These are phyloP conservation scores for Eimeria brunetti DNA, from an alignment of 169 alveolate genomes.

Conservation along the genomic window DNA sequence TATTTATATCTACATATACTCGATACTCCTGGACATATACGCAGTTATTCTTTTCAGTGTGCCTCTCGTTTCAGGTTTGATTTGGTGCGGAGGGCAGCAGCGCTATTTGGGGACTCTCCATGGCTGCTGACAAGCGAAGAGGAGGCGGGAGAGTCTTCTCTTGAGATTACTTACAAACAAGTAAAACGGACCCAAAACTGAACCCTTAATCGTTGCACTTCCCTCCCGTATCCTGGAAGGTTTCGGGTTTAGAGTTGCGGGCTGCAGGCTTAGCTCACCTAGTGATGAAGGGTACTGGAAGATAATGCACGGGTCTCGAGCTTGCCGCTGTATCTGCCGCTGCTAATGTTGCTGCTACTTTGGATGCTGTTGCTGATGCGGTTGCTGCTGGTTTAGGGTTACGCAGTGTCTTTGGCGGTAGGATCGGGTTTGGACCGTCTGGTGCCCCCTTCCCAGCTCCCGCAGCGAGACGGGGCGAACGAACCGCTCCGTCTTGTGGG, in stretches of 20 bases:
- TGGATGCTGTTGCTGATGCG: background rate
- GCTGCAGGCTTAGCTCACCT: background rate
- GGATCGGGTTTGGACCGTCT: constrained; percentile 36
- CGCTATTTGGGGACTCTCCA: constrained; percentile 29
- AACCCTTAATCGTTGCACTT: background rate
- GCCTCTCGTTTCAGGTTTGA: background rate
- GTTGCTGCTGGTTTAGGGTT: constrained; percentile 17
- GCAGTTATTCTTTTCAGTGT: too few species aligned
- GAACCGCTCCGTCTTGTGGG: constrained; percentile 42
- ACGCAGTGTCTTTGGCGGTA: constrained; percentile 11
- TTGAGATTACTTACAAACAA: constrained; percentile 20
- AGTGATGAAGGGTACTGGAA: background rate
- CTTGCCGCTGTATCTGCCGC: background rate
- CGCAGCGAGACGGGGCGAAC: constrained; percentile 51
- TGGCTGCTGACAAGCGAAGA: constrained; percentile 25
- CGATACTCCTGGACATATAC: too few species aligned
- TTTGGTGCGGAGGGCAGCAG: constrained; percentile 53
- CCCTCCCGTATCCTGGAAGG: too few species aligned
- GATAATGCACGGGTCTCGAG: background rate
- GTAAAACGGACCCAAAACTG: background rate
- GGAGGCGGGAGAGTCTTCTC: background rate
- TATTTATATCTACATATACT: too few species aligned
- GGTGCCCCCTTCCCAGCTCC: constrained; percentile 33
- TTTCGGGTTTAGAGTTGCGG: background rate
- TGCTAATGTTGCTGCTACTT: background rate